These are phyloP conservation scores for Aphanocladium album DNA, from an alignment of 2,329 filamentous ascomycete species.

Conservation along the genomic window DNA sequence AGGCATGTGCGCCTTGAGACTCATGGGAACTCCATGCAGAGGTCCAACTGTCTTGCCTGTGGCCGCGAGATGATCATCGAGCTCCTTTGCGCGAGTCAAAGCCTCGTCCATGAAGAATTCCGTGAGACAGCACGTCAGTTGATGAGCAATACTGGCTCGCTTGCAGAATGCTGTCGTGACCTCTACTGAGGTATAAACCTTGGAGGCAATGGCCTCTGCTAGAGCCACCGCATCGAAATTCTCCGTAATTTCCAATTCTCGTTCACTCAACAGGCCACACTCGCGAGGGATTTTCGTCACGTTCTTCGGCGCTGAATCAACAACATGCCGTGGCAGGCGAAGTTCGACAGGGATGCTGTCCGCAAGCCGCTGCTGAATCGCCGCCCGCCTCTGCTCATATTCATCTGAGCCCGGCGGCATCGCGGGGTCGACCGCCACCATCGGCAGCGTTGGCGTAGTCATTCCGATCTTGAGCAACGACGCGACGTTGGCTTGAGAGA, in stretches of 20 bases:
- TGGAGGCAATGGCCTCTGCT: slow-evolving; percentile 31
- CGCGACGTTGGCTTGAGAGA: too few species aligned
- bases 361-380: slow-evolving; percentile 26
- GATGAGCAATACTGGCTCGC: slow-evolving; percentile 49
- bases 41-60: slow-evolving; percentile 45
- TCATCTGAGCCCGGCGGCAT: slow-evolving; percentile 3
- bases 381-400: slow-evolving; percentile 12
- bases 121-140: slow-evolving; percentile 47
- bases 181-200: slow-evolving; percentile 31
- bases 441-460: neutral
- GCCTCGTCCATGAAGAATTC: slow-evolving; percentile 49
- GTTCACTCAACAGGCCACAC: slow-evolving; percentile 38
- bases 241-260: slow-evolving; percentile 46
- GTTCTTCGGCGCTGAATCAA: slow-evolving; percentile 24
- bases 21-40: slow-evolving; percentile 46
- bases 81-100: slow-evolving; percentile 30
- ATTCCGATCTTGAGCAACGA: too few species aligned
- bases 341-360: slow-evolving; percentile 27
- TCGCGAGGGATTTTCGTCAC: slow-evolving; percentile 31
- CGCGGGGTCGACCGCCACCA: slow-evolving; percentile 1
- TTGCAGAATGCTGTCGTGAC: slow-evolving; percentile 48
- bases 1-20: slow-evolving; percentile 59
- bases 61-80: slow-evolving; percentile 37
- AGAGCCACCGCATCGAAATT: slow-evolving; percentile 38
- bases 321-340: slow-evolving; percentile 23